Evolutionary conservation across 2,329 filamentous ascomycete genomes (phyloP), one percentile per base, ranked within the genome.

Genomic region (Colletotrichum ledebouriae): DNA sequence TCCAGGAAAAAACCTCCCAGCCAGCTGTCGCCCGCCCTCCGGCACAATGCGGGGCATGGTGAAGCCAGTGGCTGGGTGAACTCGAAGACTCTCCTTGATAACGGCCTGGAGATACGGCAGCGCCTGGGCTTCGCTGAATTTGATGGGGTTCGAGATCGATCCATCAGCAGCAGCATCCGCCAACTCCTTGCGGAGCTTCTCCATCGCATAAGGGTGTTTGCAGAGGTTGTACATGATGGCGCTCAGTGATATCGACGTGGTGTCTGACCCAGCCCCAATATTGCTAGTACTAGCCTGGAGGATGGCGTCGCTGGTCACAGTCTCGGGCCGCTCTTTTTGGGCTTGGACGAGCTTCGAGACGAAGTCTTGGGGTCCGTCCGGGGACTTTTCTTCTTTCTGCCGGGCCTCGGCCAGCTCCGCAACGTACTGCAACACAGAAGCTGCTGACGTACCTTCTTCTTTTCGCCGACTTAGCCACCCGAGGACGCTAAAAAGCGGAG

Each of bases 81-180:
- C 75, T 17, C 86, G 79, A 9, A 87, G 73, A 0, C 83, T 81
- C 71, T 88, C 86, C 60, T 86, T 85, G 33, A 87, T 82, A 0
- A 83, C 80, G 1, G 85, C 85, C 66, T 87, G 81, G 2, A 87
- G 76, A 66, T 85, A 86, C 0, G 78, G 79, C 62, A 83, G 72
- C 3, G 73, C 66, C 62, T 77, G 74, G 2, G 72, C 69, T 15
- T 77, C 71, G 39, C 72, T 73, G 57, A 76, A 79, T 0, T 72
- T 72, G 29, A 75, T 63, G 4, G 59, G 62, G 50, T 25, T 52
- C 17, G 44, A 74, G 12, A 55, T 39, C 0, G 52, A 55, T 0
- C 52, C 52, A 1, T 55, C 34, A 6, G 52, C 52, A 6, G 11
- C 52, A 33, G 52, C 75, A 2, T 58, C 67, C 34, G 80, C 77